Base-by-base conservation (phyloP, 2,329 filamentous ascomycete species). In the Apiospora phragmitis region DNA sequence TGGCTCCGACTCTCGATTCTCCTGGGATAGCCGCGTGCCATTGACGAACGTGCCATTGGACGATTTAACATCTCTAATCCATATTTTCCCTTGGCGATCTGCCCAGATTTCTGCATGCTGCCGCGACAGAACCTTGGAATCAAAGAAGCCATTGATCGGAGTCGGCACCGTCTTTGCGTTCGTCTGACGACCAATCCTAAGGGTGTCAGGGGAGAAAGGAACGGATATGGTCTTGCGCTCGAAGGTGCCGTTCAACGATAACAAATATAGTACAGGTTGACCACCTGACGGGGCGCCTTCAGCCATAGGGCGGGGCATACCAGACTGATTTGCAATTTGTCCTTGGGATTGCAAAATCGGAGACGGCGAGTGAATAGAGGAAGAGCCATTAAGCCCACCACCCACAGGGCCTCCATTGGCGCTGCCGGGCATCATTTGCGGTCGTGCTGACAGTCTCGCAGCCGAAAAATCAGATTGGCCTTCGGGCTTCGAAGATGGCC, bases 21-120 rank as follows among this genome's bases (percentile, higher is more conserved):
- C 96, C 69, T 91, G 93, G 2, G 96, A 98, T 71, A 99, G 82
- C 41, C 96, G 91, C 69, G 92, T 90, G 26, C 94, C 94, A 77
- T 99, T 99, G 75, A 99, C 95, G 81, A 99, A 99, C 0, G 96
- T 99, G 71, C 96, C 96, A 79, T 99, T 99, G 51, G 96, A 99
- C 0, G 96, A 98, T 82, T 98, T 99, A 76, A 99, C 93, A 82
- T 99, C 96, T 71, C 95, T 90, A 75, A 99, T 98, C 89, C 92
- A 98, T 59, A 99, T 92, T 80, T 97, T 97, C 69, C 95, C 95
- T 73, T 93, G 91, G 69, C 85, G 82, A 73, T 90, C 88, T 29
- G 96, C 94, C 90, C 94, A 98, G 47, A 99, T 93, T 80, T 99
- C 96, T 45, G 96, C 96, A 81, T 99, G 96, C 80, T 98, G 94